Base-by-base conservation (phyloP, 73 alveolate genomes). In the Paramecium biaurelia region DNA sequence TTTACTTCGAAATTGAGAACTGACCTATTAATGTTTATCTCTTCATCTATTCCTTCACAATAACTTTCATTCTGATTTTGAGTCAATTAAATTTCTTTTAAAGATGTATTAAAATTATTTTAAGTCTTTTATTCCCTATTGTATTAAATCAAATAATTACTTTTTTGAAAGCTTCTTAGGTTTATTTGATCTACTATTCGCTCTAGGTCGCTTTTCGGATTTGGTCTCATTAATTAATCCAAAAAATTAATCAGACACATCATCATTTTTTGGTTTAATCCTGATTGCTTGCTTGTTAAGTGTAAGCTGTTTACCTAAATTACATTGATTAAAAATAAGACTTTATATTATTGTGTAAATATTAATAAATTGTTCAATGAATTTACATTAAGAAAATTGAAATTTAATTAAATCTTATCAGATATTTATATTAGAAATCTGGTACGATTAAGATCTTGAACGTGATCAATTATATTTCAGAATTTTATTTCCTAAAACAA, bases 231-330 rank as follows among this genome's bases (percentile, higher is more conserved):
- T 63, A 63, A 12, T 63, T 30, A 26, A 30, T 26, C 84, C 45
- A 63, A 63, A 63, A 63, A 63, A 63, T 30, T 63, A 26, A 63
- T 30, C 45, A 30, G 84, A 63, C 84, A 26, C 84, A 7, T 63
- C 84, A 15, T 63, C 84, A 26, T 63, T 30, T 63, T 63, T 63
- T 30, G 26, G 49, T 63, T 63, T 63, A 26, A 63, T 63, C 84
- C 84, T 63, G 26, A 63, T 63, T 24, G 84, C 84, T 63, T 63
- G 84, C 84, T 63, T 63, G 84, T 63, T 63, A 30, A 63, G 45
- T 30, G 10, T 15, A 23, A 15, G 41, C 41, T 63, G 26, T 63
- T 63, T 63, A 63, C 84, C 28, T 63, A 63, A 6, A 26, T 10
- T 20, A 32, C 84, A 63, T 59, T 15, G 28, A 53, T 53, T n/a